These are phyloP conservation scores for Salvia sclarea DNA, from an alignment of 305 asterid species.

Conservation along the genomic window DNA sequence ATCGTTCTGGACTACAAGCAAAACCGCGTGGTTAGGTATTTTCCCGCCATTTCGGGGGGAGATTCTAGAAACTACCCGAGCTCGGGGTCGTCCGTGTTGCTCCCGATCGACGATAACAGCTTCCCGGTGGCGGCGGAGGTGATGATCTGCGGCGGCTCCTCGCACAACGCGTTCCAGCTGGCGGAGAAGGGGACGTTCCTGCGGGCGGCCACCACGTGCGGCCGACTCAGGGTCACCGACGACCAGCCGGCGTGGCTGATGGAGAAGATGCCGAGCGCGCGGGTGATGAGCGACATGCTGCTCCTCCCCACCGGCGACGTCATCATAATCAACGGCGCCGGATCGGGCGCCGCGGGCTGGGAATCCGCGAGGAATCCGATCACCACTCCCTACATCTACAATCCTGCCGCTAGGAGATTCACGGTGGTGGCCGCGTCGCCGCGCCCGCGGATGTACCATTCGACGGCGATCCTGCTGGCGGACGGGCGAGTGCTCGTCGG, in stretches of 20 bases:
- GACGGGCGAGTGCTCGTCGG: constrained; percentile 65
- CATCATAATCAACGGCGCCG: constrained; percentile 58
- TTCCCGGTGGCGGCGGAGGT: constrained; percentile 36
- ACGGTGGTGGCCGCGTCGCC: constrained; percentile 34
- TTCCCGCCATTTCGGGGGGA: constrained; percentile 48
- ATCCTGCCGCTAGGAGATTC: constrained; percentile 26
- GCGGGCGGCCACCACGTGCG: constrained; percentile 50
- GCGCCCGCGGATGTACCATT: constrained; percentile 64
- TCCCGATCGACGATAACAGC: constrained; percentile 51
- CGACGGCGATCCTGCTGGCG: constrained; percentile 48
- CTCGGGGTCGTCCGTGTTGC: constrained; percentile 64
- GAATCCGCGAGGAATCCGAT: constrained; percentile 48
- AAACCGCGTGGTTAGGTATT: constrained; percentile 37
- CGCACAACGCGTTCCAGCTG: constrained; percentile 33
- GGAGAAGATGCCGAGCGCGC: constrained; percentile 59
- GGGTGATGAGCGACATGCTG: constrained; percentile 72
- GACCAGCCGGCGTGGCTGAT: constrained; percentile 45
- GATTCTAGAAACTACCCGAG: constrained; percentile 74
- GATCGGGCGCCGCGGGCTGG: constrained; percentile 63
- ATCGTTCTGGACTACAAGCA: constrained; percentile 46
- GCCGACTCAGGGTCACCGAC: constrained; percentile 44
- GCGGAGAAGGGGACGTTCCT: constrained; percentile 34
- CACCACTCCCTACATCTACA: constrained; percentile 51
- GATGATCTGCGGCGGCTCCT: constrained; percentile 70
- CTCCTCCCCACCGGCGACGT: constrained; percentile 54